phyloP scores from a whole-genome alignment of 208 protist genomes.

The Tritrichomonas musculus region DNA sequence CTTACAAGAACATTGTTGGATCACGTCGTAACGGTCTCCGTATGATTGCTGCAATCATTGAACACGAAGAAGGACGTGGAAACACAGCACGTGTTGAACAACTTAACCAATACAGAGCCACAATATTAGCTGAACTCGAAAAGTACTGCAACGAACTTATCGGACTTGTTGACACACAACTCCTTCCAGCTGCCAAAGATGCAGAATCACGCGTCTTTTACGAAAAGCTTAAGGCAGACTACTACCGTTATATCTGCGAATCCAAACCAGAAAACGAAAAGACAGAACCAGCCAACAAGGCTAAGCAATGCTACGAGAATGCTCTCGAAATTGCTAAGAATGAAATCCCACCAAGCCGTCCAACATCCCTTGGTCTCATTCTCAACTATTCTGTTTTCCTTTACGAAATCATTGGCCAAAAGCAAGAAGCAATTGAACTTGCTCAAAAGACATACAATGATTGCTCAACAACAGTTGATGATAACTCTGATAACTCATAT shows the following conservation, averaged over 20 bases:
- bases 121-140: conserved; percentile 39
- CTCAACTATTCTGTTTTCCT: conserved; percentile 78
- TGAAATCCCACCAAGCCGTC: conserved; percentile 63
- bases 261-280: conserved; percentile 50
- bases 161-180: conserved; percentile 76
- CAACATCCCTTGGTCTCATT: conserved; percentile 69
- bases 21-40: conserved; percentile 92
- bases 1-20: conserved; percentile 99
- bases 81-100: conserved; percentile 51
- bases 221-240: conserved; percentile 71
- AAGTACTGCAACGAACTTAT: conserved; percentile 69
- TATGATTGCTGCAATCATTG: conserved; percentile 57
- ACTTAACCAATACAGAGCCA: not conserved
- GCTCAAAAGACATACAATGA: conserved; percentile 66
- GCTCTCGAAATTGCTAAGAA: conserved; percentile 58
- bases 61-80: conserved; percentile 67
- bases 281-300: conserved; percentile 51
- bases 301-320: conserved; percentile 61
- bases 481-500: conserved; percentile 52
- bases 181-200: conserved; percentile 69
- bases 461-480: not conserved
- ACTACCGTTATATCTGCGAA: conserved; percentile 71
- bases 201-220: conserved; percentile 69
- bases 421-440: conserved; percentile 61
- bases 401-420: conserved; percentile 68